Evolutionary conservation across 2,329 filamentous ascomycete species (phyloP), one percentile per base, ranked within the genome.

Genomic region (Aspergillus neotritici): DNA sequence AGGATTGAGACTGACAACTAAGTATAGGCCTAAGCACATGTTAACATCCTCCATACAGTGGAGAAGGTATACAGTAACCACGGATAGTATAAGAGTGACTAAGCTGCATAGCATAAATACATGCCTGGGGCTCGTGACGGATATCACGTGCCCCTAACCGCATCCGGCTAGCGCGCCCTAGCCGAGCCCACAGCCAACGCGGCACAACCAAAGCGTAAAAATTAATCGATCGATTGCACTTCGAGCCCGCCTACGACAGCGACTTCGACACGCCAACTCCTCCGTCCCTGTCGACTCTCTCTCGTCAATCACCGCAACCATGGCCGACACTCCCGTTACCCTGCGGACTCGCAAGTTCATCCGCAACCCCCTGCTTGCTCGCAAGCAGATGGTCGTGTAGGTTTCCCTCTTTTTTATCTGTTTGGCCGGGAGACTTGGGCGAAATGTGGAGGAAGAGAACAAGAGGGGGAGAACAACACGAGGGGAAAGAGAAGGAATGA

Each of bases 351-450:
- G 93, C 87, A 97, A 97, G 82, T 98, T 98, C 87, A 94, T 97
- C 79, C 88, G 90, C 80, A 98, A 98, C 84, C 87, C 93, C 74
- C 88, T 98, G 70, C 85, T 98, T 72, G 88, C 86, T 73, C 87
- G 91, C 75, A 95, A 94, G 83, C 91, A 97, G 85, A 95, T 97
- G 88, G 91, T 96, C 77, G 87, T 96, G 91, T 96, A 88, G 83
- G 86, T 84, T 53, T 49, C 42, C 48, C 31, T 39, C 47, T 40
- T 41, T 49, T 44, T 49, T 48, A 28, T 50, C 35, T 35, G 31
- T 40, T 34, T 6, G 7, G 21, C 6, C 7, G 6, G 5, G 5
- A 8, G 7, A 25, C 34, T 25, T 32, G 39, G 36, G 30, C 29
- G 42, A 35, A 34, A 25, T 30, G 35, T 29, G 29, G 13, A 13